Conservation (phyloP, 1,139 yeast species). For the Citeromyces siamensis region DNA sequence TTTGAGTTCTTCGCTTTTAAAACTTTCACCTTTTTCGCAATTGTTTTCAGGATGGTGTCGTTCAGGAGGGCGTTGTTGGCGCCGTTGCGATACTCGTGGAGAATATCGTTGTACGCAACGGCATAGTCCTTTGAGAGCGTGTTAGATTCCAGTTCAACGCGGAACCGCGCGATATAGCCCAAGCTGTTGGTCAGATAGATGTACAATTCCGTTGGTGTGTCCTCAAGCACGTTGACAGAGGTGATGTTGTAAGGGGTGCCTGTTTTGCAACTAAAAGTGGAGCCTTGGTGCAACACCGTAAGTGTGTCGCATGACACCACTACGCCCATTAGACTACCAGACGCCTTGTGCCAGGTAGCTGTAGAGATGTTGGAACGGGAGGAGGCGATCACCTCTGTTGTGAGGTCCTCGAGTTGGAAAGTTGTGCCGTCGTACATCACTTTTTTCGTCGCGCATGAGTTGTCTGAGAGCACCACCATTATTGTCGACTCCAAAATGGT, state of each 20-base stretch:
- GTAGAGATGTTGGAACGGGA: slow-evolving; percentile 3
- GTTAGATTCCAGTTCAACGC: neutral
- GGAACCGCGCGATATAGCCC: neutral
- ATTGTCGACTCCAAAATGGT: slow-evolving; percentile 10
- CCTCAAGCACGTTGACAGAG: neutral
- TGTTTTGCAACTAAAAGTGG: neutral
- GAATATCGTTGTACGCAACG: neutral
- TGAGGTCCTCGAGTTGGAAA: neutral
- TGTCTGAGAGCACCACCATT: slow-evolving; percentile 4
- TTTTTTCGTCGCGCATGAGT: slow-evolving; percentile 4
- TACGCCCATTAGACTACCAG: neutral
- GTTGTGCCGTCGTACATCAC: slow-evolving; percentile 3
- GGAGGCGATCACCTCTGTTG: neutral
- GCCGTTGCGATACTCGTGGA: neutral
- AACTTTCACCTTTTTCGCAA: slow-evolving; percentile 1
- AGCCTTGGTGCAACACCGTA: neutral
- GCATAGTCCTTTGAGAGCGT: neutral
- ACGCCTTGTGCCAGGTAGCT: slow-evolving; percentile 4
- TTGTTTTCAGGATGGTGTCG: neutral
- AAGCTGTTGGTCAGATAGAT: neutral
- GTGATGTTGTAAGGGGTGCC: neutral
- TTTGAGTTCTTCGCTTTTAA: slow-evolving; percentile 2
- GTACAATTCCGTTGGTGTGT: neutral
- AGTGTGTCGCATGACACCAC: neutral
- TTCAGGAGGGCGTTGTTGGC: neutral